Evolutionary conservation across 805 yeast species (phyloP).

Genomic region (Starmerella stellata): DNA sequence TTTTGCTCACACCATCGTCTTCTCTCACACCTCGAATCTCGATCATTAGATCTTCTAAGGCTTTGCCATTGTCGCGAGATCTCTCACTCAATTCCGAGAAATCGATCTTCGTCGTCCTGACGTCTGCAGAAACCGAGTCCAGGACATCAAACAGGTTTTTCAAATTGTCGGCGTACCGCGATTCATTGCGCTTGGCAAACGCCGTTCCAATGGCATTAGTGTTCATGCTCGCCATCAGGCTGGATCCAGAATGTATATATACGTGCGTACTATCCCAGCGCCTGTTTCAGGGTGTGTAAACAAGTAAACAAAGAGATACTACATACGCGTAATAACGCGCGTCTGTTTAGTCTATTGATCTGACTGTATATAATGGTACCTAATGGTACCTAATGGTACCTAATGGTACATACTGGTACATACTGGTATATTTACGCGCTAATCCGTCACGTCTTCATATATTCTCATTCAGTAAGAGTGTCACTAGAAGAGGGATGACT

Average conservation of each 20-base stretch:
- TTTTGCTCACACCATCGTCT: slow-evolving; percentile 17
- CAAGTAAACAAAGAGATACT: neutral
- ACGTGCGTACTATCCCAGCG: neutral
- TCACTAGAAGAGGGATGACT: no score
- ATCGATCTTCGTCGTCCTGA: slow-evolving; percentile 22
- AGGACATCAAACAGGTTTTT: slow-evolving; percentile 21
- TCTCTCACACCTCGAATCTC: slow-evolving; percentile 18
- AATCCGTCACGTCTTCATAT: no score
- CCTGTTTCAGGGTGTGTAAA: neutral
- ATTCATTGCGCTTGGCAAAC: neutral
- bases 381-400: no score
- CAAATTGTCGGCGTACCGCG: slow-evolving; percentile 12
- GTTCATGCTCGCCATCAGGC: neutral
- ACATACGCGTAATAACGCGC: no score
- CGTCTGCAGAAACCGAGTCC: slow-evolving; percentile 20
- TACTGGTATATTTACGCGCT: no score
- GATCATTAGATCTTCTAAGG: slow-evolving; percentile 16
- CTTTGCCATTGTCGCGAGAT: slow-evolving; percentile 25
- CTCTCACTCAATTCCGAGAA: slow-evolving; percentile 23
- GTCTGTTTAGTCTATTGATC: no score
- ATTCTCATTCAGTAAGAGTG: no score
- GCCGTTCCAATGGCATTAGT: neutral
- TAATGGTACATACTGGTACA: no score
- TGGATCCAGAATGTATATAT: neutral
- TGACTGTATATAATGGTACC: no score